Evolutionary conservation across 805 yeast species (phyloP).

Genomic region (Huiozyma naganishii): DNA sequence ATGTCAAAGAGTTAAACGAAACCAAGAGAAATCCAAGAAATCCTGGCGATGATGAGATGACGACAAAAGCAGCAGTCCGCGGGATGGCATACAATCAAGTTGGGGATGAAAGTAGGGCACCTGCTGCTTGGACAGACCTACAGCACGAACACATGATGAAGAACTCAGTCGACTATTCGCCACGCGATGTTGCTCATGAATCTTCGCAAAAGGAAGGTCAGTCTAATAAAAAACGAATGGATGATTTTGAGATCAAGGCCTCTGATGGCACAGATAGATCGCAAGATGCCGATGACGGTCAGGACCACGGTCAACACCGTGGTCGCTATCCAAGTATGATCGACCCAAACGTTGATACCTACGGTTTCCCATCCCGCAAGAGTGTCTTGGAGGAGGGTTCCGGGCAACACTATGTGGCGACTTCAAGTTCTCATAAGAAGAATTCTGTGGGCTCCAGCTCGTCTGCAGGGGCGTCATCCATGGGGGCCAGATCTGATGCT

Average conservation of each 20-base stretch:
- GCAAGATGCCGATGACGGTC: slow-evolving; percentile 12
- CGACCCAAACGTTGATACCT: slow-evolving; percentile 20
- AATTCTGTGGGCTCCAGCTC: no score
- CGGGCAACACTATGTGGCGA: background rate
- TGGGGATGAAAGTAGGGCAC: background rate
- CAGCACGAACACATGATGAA: background rate
- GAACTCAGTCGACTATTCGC: background rate
- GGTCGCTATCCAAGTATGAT: slow-evolving; percentile 22
- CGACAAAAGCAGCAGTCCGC: no score
- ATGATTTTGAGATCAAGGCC: background rate
- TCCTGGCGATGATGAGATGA: no score
- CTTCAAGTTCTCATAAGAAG: no score
- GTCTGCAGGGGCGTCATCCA: no score
- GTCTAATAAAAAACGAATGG: no score
- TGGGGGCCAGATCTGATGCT: no score
- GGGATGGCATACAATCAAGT: background rate
- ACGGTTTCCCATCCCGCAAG: slow-evolving; percentile 8
- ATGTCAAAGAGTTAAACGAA: no score
- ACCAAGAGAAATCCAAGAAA: no score
- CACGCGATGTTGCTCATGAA: no score
- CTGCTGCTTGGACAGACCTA: background rate
- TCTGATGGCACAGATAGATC: background rate
- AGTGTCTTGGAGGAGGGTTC: slow-evolving; percentile 2
- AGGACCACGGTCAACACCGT: no score
- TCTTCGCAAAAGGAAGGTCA: no score